phyloP scores from a whole-genome alignment of 2,329 filamentous ascomycete genomes.

The Aspergillus aculeatus region DNA sequence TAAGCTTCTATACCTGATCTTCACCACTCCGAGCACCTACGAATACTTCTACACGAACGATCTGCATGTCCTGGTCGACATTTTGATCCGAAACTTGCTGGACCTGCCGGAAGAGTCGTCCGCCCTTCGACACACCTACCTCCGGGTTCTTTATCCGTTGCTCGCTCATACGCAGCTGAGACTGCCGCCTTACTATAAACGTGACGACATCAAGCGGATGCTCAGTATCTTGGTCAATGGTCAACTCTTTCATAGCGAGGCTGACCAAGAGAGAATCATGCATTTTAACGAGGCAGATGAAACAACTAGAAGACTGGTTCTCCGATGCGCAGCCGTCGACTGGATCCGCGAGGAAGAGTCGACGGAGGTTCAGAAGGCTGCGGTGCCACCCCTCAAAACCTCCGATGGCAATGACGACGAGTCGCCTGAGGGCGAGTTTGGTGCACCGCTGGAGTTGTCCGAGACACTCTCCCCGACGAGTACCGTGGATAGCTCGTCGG shows the following conservation, averaged over 20 bases:
- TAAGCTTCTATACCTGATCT: conserved; percentile 91
- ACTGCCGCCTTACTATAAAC: conserved; percentile 86
- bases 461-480: conserved; percentile 36
- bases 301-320: conserved; percentile 49
- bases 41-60: conserved; percentile 99
- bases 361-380: conserved; percentile 16
- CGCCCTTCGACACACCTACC: conserved; percentile 83
- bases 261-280: conserved; percentile 45
- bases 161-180: conserved; percentile 88
- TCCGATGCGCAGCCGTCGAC: conserved; percentile 46
- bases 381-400: conserved; percentile 11
- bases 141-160: conserved; percentile 86
- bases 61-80: conserved; percentile 86
- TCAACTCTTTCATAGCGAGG: conserved; percentile 59
- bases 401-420: conserved; percentile 13
- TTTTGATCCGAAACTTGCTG: conserved; percentile 94
- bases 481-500: conserved; percentile 36
- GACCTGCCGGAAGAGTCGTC: conserved; percentile 80
- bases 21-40: conserved; percentile 85
- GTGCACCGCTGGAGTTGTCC: conserved; percentile 34
- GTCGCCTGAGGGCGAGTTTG: conserved; percentile 19
- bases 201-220: conserved; percentile 75
- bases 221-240: conserved; percentile 72
- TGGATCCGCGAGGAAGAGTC: conserved; percentile 43
- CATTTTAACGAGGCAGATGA: conserved; percentile 53